These are phyloP conservation scores for Aspergillus calidoustus DNA, from an alignment of 2,329 filamentous ascomycete species.

Conservation along the genomic window DNA sequence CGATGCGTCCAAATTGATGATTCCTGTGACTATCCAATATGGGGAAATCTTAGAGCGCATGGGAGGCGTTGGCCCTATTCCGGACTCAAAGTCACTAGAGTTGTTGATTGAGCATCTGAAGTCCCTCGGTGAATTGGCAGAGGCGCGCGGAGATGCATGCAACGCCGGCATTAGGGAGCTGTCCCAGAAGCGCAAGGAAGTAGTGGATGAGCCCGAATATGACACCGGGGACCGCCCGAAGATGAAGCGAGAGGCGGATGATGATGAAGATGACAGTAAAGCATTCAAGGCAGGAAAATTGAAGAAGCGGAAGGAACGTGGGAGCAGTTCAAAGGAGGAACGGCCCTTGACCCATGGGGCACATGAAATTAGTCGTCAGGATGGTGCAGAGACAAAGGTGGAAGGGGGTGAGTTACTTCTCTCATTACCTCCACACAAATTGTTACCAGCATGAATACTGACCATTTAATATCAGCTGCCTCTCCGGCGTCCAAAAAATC, in stretches of 20 bases:
- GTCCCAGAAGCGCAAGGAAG: constrained; percentile 61
- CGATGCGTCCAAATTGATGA: constrained; percentile 53
- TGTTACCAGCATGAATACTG: not conserved
- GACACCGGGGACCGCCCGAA: constrained; percentile 49
- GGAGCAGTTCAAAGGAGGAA: constrained; percentile 61
- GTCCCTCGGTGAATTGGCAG: constrained; percentile 60
- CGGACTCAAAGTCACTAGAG: constrained; percentile 53
- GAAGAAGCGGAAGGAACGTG: constrained; percentile 78
- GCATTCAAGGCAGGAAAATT: constrained; percentile 65
- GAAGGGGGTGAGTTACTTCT: constrained; percentile 54
- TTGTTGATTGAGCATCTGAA: constrained; percentile 60
- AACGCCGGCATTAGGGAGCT: constrained; percentile 65
- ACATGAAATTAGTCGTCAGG: constrained; percentile 66
- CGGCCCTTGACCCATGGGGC: constrained; percentile 65
- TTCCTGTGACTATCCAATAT: constrained; percentile 56
- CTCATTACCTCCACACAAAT: not conserved
- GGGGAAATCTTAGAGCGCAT: constrained; percentile 62
- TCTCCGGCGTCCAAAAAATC: constrained; percentile 46
- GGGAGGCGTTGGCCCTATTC: constrained; percentile 53
- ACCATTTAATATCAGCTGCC: constrained; percentile 30
- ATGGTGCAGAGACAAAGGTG: constrained; percentile 62
- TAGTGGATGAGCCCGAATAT: constrained; percentile 55
- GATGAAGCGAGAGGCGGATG: constrained; percentile 51
- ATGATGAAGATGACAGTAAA: constrained; percentile 50
- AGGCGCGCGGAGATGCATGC: constrained; percentile 61